Percentiles rank a stretch among this genome's conserved stretches.
These are phyloP conservation scores for Penicillium psychrofluorescens DNA, from an alignment of 495 filamentous ascomycete genomes.

Conservation along the genomic window DNA sequence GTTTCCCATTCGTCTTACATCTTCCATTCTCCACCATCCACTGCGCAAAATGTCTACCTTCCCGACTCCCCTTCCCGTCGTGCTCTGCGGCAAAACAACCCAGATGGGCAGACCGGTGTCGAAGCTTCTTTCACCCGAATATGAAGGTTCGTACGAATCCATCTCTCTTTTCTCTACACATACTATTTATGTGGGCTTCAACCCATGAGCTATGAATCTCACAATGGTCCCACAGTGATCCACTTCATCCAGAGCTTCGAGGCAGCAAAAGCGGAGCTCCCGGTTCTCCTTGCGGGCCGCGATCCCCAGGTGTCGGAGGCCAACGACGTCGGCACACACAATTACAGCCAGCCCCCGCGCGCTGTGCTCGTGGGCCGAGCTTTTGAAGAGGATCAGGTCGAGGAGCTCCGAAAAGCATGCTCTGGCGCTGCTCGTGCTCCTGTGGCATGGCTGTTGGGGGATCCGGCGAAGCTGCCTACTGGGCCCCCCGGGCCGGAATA, in stretches of 20 bases:
- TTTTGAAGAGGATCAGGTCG: slow-evolving; percentile 11
- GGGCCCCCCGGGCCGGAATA: slow-evolving; percentile 8
- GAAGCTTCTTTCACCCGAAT: slow-evolving; percentile 18
- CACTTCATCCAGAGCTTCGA: slow-evolving; percentile 19
- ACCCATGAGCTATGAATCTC: neutral
- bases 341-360: slow-evolving; percentile 19
- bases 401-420: slow-evolving; percentile 2
- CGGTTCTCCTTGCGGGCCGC: slow-evolving; percentile 17
- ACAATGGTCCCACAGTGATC: slow-evolving; percentile 12
- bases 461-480: slow-evolving; percentile 5
- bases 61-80: slow-evolving; percentile 5
- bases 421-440: slow-evolving; percentile 2
- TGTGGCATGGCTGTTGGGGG: slow-evolving; percentile 10
- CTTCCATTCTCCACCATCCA: neutral
- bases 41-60: slow-evolving; percentile 5
- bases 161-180: neutral
- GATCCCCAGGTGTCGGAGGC: slow-evolving; percentile 11
- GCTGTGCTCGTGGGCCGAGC: slow-evolving; percentile 28
- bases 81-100: slow-evolving; percentile 15
- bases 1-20: too few relatives aligned
- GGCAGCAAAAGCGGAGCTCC: slow-evolving; percentile 15
- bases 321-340: slow-evolving; percentile 16
- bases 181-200: neutral
- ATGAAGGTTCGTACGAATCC: slow-evolving; percentile 15
- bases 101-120: slow-evolving; percentile 19